Conservation (phyloP, 2,329 filamentous ascomycete species). For the Aspergillus neotritici region DNA sequence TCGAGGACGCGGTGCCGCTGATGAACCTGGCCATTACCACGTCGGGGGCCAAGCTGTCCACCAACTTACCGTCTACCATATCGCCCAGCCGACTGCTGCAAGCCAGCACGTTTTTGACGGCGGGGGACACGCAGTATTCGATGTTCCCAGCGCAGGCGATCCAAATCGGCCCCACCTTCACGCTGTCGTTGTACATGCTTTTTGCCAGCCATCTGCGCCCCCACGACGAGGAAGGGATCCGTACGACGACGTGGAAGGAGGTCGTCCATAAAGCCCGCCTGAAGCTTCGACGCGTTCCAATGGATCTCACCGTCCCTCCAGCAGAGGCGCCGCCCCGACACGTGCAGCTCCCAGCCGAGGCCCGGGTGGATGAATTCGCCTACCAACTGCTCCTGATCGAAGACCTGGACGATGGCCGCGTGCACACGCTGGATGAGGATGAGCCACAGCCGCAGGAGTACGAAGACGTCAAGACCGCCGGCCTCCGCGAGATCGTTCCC, state of each 20-base stretch:
- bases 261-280: conserved; percentile 89
- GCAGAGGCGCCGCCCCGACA: conserved; percentile 8
- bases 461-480: conserved; percentile 57
- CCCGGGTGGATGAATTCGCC: conserved; percentile 58
- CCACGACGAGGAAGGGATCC: conserved; percentile 51
- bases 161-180: conserved; percentile 83
- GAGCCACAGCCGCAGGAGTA: conserved; percentile 53
- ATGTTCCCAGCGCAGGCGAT: conserved; percentile 58
- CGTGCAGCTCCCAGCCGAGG: conserved; percentile 34
- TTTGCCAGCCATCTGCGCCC: conserved; percentile 70
- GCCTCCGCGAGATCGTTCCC: conserved; percentile 61
- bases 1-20: conserved; percentile 85
- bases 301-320: conserved; percentile 43
- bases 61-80: conserved; percentile 70
- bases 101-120: conserved; percentile 82
- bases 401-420: conserved; percentile 67
- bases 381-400: conserved; percentile 81
- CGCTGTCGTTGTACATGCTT: conserved; percentile 87
- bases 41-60: conserved; percentile 80
- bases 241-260: conserved; percentile 85
- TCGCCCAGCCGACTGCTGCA: conserved; percentile 88
- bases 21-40: conserved; percentile 92
- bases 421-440: conserved; percentile 60
- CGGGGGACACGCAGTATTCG: conserved; percentile 78
- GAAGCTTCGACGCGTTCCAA: conserved; percentile 67